Percentiles rank a stretch among this genome's conserved stretches.
Evolutionary conservation across 2,329 filamentous ascomycete genomes (phyloP).

Genomic region (Decorospora gaudefroyi): DNA sequence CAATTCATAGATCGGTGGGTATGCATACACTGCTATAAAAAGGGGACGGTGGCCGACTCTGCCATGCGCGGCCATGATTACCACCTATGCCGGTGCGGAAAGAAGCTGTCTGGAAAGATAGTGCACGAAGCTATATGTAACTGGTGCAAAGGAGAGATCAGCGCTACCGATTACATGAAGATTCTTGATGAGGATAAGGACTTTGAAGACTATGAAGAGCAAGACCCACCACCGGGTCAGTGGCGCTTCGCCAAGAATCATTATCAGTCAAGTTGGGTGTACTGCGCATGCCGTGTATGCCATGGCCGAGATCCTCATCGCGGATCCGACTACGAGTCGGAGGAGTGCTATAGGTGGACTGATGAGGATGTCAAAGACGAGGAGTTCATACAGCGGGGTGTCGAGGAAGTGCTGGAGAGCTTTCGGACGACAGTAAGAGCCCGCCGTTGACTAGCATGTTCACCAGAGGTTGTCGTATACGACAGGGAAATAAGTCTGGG

Average conservation of each 20-base stretch:
- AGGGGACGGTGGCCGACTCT: not conserved
- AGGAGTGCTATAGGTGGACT: too few species aligned
- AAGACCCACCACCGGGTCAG: not conserved
- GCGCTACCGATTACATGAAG: too few species aligned
- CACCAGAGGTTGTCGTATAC: too few species aligned
- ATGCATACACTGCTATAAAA: constrained; percentile 20
- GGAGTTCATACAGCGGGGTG: too few species aligned
- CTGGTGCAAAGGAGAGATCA: constrained; percentile 16
- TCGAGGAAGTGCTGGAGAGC: too few species aligned
- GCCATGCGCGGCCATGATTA: not conserved
- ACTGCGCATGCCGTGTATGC: not conserved
- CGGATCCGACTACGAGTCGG: too few species aligned
- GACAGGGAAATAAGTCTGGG: too few species aligned
- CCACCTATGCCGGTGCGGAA: constrained; percentile 12
- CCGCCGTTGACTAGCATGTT: too few species aligned
- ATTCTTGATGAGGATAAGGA: not conserved
- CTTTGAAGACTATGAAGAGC: not conserved
- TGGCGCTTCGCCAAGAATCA: constrained; percentile 6
- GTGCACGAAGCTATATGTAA: constrained; percentile 9
- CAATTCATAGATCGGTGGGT: constrained; percentile 26
- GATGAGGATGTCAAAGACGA: too few species aligned
- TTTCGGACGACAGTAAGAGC: too few species aligned
- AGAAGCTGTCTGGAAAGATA: not conserved
- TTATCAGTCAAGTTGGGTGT: constrained; percentile 5
- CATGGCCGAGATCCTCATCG: too few species aligned